These are phyloP conservation scores for Phaeoacremonium minimum DNA, from an alignment of 2,329 filamentous ascomycete species.

Conservation along the genomic window DNA sequence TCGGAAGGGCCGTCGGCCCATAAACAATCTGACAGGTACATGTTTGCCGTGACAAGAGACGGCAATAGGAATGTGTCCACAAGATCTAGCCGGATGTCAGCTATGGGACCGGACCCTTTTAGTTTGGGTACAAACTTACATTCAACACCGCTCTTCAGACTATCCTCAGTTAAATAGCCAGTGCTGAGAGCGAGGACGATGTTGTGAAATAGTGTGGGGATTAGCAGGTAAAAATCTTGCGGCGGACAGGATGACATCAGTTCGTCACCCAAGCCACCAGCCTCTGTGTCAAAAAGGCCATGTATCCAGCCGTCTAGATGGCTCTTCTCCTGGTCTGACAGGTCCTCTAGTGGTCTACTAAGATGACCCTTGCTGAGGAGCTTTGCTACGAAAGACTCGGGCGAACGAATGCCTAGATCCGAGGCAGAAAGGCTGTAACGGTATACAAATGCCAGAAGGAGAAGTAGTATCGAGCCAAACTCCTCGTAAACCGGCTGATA, in stretches of 20 bases:
- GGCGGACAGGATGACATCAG: conserved; percentile 78
- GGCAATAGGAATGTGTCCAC: conserved; percentile 79
- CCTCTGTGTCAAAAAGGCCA: conserved; percentile 71
- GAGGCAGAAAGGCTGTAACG: conserved; percentile 63
- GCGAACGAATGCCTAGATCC: conserved; percentile 57
- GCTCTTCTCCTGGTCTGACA: conserved; percentile 59
- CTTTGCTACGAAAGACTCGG: conserved; percentile 65
- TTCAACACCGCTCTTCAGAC: conserved; percentile 70
- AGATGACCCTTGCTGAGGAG: conserved; percentile 58
- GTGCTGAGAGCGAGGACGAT: conserved; percentile 67
- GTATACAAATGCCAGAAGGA: conserved; percentile 71
- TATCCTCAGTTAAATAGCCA: conserved; percentile 62
- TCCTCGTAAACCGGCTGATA: conserved; percentile 85
- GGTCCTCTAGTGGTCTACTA: conserved; percentile 51
- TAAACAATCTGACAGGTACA: conserved; percentile 67
- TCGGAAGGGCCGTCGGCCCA: conserved; percentile 61
- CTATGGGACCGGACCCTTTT: too few species aligned
- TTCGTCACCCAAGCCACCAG: conserved; percentile 71
- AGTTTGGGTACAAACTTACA: conserved; percentile 51
- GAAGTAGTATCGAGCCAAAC: conserved; percentile 71
- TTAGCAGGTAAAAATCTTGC: conserved; percentile 75
- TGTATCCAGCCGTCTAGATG: conserved; percentile 73
- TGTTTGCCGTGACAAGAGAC: conserved; percentile 68
- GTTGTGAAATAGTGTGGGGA: conserved; percentile 73
- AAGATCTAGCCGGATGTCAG: conserved; percentile 50